A percentile compares a stretch with the other conserved stretches of the same genome.
Conservation (phyloP, 768 basidiomycete species). For the Galerina marginata region DNA sequence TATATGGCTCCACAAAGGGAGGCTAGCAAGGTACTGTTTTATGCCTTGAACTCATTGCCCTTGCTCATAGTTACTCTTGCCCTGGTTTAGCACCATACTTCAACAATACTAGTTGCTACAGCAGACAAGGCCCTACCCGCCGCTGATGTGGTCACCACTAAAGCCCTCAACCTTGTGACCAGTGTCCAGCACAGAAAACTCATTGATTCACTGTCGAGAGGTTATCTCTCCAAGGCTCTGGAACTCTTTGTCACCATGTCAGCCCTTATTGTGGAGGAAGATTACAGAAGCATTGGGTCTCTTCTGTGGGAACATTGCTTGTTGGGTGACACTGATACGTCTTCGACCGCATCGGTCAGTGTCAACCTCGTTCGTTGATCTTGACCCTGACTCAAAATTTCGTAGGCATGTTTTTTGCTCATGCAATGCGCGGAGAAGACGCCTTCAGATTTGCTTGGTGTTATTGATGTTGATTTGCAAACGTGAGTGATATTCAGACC, state of each 20-base stretch:
- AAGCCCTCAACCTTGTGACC: conserved; percentile 36
- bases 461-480: conserved; percentile 59
- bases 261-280: conserved; percentile 51
- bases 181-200: conserved; percentile 44
- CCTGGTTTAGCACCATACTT: conserved; percentile 22
- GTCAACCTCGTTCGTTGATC: background rate
- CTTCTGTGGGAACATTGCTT: conserved; percentile 64
- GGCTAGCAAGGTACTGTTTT: conserved; percentile 44
- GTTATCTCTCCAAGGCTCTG: conserved; percentile 51
- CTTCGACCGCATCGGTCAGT: conserved; percentile 56
- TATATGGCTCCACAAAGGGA: conserved; percentile 57
- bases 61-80: background rate
- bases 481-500: conserved; percentile 46
- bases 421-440: conserved; percentile 78
- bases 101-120: conserved; percentile 17
- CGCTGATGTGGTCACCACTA: conserved; percentile 12
- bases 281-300: conserved; percentile 57
- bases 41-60: background rate
- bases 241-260: conserved; percentile 71
- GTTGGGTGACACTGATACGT: conserved; percentile 42
- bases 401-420: conserved; percentile 63
- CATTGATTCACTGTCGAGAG: conserved; percentile 48
- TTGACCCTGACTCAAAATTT: background rate
- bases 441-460: conserved; percentile 47
- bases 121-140: conserved; percentile 11